A percentile compares a stretch with the other conserved stretches of the same genome.
phyloP scores from a whole-genome alignment of 208 protist genomes.

The Wallacemonas collosoma region DNA sequence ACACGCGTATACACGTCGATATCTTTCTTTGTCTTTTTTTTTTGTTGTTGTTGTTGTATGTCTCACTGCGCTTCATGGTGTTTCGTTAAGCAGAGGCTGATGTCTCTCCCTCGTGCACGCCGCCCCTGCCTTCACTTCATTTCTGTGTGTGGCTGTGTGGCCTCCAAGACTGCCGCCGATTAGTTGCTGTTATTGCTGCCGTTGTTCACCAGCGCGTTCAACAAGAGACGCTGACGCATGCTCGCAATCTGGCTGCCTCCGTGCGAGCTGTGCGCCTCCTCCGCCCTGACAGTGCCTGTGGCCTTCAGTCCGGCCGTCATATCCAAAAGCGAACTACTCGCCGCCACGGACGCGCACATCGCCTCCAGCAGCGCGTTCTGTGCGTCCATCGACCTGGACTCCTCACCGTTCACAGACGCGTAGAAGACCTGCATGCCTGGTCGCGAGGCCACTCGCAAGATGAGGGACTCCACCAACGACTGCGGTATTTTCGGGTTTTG shows the following conservation, averaged over 20 bases:
- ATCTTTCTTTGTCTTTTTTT: too few species aligned
- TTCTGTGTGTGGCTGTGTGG: too few species aligned
- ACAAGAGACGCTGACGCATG: constrained; percentile 46
- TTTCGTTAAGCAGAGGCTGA: too few species aligned
- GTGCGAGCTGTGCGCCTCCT: constrained; percentile 13
- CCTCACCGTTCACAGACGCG: constrained; percentile 21
- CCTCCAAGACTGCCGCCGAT: too few species aligned
- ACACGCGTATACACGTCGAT: background rate
- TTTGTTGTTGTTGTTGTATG: too few species aligned
- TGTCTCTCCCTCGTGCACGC: too few species aligned
- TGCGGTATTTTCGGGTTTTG: constrained; percentile 50
- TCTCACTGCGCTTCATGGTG: too few species aligned
- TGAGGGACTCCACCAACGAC: constrained; percentile 26
- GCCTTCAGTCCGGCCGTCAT: constrained; percentile 25
- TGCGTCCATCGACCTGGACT: constrained; percentile 12
- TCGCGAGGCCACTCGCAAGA: constrained; percentile 25
- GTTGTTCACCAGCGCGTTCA: constrained; percentile 46
- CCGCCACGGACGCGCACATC: constrained; percentile 28
- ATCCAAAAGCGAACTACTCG: constrained; percentile 46
- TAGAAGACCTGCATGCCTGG: constrained; percentile 50
- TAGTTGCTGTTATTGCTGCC: background rate
- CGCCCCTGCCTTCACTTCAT: too few species aligned
- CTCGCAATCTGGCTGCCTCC: constrained; percentile 25
- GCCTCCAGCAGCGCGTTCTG: constrained; percentile 28
- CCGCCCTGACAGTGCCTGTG: constrained; percentile 7